Evolutionary conservation across 2,329 filamentous ascomycete species (phyloP), one percentile per base, ranked within the genome.

Genomic region (Epicoccum nigrum): DNA sequence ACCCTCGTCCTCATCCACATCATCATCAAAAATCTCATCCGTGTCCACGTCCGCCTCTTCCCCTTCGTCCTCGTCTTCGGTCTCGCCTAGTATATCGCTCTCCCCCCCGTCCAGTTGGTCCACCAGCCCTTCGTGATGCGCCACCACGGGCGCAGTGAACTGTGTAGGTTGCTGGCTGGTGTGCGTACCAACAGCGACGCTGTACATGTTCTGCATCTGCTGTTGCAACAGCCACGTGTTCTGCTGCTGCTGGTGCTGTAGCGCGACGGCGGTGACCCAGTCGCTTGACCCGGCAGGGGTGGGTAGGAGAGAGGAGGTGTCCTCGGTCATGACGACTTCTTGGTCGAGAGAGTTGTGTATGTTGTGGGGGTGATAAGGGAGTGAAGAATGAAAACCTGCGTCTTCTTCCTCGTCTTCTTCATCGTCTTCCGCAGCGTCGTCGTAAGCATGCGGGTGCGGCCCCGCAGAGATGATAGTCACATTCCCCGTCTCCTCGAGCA

Each of bases 401-500:
- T 6, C 23, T 25, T 45, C 46, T 6, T 32, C 37, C 11, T 37
- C 37, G 19, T 46, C 30, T 16, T 33, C 58, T 16, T 60, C 52
- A 1, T 42, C 54, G 32, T 59, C 50, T 6, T 7, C 6, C 23
- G 23, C 6, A 13, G 59, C 23, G 2, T n/a, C 19, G 17, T 47
- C 44, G 21, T 52, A 52, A 2, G 38, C 31, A 17, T 51, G 49
- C 9, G 32, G 0, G 59, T 59, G 13, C 59, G 67, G 2, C 64
- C 64, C 56, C 4, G 65, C 60, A 21, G 59, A 63, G 49, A 72
- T 66, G 42, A 61, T 57, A 2, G 65, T 70, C 27, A 69, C 30
- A 21, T 68, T 67, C 31, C 55, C 68, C 0, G 65, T 63, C 38
- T 71, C 70, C 23, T 71, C 61, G 13, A 60, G 51, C 7, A 71